Base-by-base conservation (phyloP, 768 basidiomycete species). In the Pisolithus albus region DNA sequence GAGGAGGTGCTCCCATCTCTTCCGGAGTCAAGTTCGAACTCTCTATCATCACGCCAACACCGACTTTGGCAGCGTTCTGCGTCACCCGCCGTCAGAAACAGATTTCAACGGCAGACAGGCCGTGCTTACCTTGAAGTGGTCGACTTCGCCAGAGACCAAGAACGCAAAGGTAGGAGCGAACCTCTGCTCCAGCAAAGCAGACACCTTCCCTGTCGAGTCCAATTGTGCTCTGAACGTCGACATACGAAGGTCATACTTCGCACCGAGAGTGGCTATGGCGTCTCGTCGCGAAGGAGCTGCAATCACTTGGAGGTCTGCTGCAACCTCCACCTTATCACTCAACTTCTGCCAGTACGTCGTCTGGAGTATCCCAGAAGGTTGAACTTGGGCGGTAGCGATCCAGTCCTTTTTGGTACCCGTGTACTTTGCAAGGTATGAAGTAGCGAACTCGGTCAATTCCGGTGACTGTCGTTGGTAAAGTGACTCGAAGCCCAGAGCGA, bases 21-120 rank as follows among this genome's bases (percentile, higher is more conserved):
- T 91, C 88, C 7, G 86, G 87, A 18, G 85, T 84, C 71, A 91
- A 68, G 56, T 73, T 79, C 36, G 83, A 81, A 65, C 84, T 87
- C 78, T 98, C 94, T 55, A 98, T 91, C 91, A 93, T 95, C 69
- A 98, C 91, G 74, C 94, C 94, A 8, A 97, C 86, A 55, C 95
- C 95, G 53, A 96, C 85, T 72, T 93, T 95, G 26, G 92, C 88
- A 39, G 91, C 76, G 69, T 92, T 93, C 92, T 97, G 58, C 46
- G 54, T 4, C 26, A 42, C 16, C 16, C 5, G 41, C 28, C 18
- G 26, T 52, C 13, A 52, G 54, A 23, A 11, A 13, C 32, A 15
- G 30, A 54, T 8, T 16, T 48, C 15, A 46, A 51, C 48, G 5
- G 11, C 15, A 13, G 11, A 16, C 39, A 4, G 5, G 42, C 58